These are phyloP conservation scores for Ceratobasidium papillatum DNA, from an alignment of 1,284 basidiomycete genomes.

Conservation along the genomic window DNA sequence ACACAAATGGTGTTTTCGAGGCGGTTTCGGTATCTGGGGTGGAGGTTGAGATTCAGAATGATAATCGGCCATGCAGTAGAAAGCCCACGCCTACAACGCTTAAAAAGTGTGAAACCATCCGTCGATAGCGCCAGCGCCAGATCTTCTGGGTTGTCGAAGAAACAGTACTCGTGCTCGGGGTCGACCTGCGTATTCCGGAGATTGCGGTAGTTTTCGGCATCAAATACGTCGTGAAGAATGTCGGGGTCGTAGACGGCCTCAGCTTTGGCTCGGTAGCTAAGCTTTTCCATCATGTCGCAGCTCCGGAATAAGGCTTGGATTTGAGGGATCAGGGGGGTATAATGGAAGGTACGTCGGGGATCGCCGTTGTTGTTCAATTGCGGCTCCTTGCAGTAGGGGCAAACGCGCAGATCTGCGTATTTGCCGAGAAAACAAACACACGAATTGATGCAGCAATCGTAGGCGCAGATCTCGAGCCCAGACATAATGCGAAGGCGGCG, in stretches of 20 bases:
- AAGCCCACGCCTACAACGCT: constrained; percentile 40
- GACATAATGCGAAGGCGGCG: neutral
- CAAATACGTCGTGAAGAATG: constrained; percentile 51
- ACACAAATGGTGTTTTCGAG: constrained; percentile 49
- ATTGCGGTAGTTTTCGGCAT: constrained; percentile 48
- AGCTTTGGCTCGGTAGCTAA: constrained; percentile 46
- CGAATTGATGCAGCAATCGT: constrained; percentile 54
- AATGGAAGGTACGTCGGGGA: constrained; percentile 47
- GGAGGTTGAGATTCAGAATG: constrained; percentile 51
- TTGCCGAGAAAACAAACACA: constrained; percentile 53
- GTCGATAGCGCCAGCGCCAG: constrained; percentile 50
- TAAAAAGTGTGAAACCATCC: constrained; percentile 51
- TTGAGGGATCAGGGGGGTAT: constrained; percentile 53
- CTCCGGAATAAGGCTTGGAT: constrained; percentile 49
- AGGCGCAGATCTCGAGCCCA: neutral
- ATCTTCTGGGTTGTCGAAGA: constrained; percentile 50
- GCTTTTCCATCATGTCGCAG: constrained; percentile 41
- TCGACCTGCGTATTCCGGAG: constrained; percentile 46
- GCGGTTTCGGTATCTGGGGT: constrained; percentile 48
- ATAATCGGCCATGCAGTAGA: constrained; percentile 48
- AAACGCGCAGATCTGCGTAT: constrained; percentile 46
- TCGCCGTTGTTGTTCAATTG: constrained; percentile 46
- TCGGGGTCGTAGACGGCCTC: constrained; percentile 20
- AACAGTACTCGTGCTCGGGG: constrained; percentile 41
- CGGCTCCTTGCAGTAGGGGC: constrained; percentile 51